These are phyloP conservation scores for Pichia pseudocactophila DNA, from an alignment of 805 yeast genomes.

Conservation along the genomic window DNA sequence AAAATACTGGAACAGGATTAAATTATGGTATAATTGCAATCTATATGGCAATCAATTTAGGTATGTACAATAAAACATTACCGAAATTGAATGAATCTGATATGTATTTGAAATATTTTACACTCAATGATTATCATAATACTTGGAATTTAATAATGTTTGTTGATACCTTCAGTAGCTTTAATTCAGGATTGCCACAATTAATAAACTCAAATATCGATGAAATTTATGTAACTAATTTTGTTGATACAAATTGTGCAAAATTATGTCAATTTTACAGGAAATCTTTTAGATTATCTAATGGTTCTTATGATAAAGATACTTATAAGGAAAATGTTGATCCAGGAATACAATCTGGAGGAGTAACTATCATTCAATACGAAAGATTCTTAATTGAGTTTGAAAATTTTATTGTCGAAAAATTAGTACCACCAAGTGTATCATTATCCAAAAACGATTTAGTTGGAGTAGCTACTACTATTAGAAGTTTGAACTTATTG, in stretches of 20 bases:
- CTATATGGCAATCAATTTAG: slow-evolving; percentile 19
- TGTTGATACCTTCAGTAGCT: slow-evolving; percentile 19
- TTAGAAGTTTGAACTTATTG: slow-evolving; percentile 15
- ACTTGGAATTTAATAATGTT: slow-evolving; percentile 15
- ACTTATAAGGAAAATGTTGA: slow-evolving; percentile 2
- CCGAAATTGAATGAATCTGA: neutral
- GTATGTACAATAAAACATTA: slow-evolving; percentile 2
- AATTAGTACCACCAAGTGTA: slow-evolving; percentile 6
- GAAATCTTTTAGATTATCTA: slow-evolving; percentile 7
- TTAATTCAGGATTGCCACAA: slow-evolving; percentile 19
- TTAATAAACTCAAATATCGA: slow-evolving; percentile 9
- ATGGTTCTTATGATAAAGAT: neutral
- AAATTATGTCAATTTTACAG: slow-evolving; percentile 10
- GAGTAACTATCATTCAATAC: slow-evolving; percentile 9
- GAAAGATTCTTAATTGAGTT: slow-evolving; percentile 16
- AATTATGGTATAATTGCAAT: slow-evolving; percentile 14
- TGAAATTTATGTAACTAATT: slow-evolving; percentile 5
- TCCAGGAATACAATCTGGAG: neutral
- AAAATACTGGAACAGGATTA: slow-evolving; percentile 14
- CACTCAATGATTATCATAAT: slow-evolving; percentile 14
- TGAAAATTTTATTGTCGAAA: slow-evolving; percentile 12
- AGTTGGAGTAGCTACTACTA: slow-evolving; percentile 1
- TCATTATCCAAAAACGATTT: slow-evolving; percentile 8
- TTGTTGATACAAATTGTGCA: slow-evolving; percentile 1
- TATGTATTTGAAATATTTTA: slow-evolving; percentile 9